Base-by-base conservation (phyloP, 23 red algal species). In the Gracilaria gracilis region DNA sequence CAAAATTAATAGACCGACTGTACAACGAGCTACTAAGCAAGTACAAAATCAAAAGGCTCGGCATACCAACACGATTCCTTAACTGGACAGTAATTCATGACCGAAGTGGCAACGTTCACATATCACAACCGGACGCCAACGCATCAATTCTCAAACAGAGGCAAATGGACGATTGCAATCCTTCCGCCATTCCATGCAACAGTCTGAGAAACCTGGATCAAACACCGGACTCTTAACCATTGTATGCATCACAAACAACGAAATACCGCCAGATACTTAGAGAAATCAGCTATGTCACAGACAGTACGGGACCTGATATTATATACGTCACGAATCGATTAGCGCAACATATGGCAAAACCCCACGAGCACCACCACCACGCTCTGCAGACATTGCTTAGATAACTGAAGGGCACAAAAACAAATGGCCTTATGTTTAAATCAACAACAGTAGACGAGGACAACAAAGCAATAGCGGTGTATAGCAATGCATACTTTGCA, bases 21-120 rank as follows among this genome's bases (percentile, higher is more conserved):
- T 82, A 57, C 9, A 19, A 15, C 23, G 31, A 11, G 29, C 11
- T 82, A 9, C 24, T 16, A 33, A 57, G 20, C 49, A 82, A 82
- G 20, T 82, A 82, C 40, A 38, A 29, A 57, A 31, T 58, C 24
- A 82, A 82, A 82, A 61, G 48, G 19, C 16, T 82, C 6, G 79
- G 79, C 24, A 23, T 3, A 8, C 48, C 40, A 24, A 82, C 44
- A 29, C 46, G 54, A 6, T 82, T 34, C 35, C 0, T 82, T 1
- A 57, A 34, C 50, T 82, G 79, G 7, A 34, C 47, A 15, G 27
- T 82, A 3, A 7, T 12, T 2, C 16, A 58, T 23, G 23, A 2
- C 16, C 23, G 2, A 23, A 58, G 19, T 4, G 54, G 54, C 23
- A 7, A 46, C 42, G 19, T 15, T 15, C 51, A 64, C 29, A 25